phyloP scores from a whole-genome alignment of 176 grass and related monocot genomes.

The Areca catechu region DNA sequence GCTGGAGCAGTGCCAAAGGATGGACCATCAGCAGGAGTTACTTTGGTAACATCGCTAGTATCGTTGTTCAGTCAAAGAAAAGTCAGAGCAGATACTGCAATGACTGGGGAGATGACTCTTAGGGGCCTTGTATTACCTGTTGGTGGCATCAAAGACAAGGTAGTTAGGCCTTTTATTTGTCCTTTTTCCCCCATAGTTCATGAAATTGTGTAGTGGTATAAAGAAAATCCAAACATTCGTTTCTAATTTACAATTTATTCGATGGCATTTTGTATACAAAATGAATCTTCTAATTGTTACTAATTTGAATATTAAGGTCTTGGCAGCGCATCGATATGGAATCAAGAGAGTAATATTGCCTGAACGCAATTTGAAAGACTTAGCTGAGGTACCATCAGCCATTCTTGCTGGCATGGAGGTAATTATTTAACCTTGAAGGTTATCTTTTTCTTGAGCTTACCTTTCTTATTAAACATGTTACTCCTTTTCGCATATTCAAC shows the following conservation, averaged over 20 bases:
- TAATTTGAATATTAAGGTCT: constrained; percentile 40
- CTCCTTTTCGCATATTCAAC: not conserved
- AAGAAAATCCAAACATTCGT: too few relatives aligned
- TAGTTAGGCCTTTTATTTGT: constrained; percentile 3
- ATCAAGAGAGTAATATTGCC: constrained; percentile 97
- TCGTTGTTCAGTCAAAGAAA: constrained; percentile 82
- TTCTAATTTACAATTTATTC: too few relatives aligned
- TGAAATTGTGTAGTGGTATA: too few relatives aligned
- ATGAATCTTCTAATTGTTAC: not conserved
- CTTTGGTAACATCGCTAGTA: constrained; percentile 79
- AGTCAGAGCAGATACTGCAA: constrained; percentile 92
- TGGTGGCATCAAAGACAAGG: constrained; percentile 97
- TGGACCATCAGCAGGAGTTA: constrained; percentile 95
- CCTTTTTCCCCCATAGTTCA: too few relatives aligned
- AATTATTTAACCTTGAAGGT: constrained; percentile 1
- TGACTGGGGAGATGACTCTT: constrained; percentile 98
- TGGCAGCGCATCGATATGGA: constrained; percentile 86
- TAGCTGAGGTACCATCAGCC: constrained; percentile 71
- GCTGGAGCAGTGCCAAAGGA: constrained; percentile 98
- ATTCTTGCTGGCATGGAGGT: constrained; percentile 89
- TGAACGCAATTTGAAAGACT: constrained; percentile 89
- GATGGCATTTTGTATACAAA: too few relatives aligned
- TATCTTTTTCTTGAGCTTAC: not conserved
- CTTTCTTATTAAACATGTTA: not conserved
- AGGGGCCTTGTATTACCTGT: constrained; percentile 92